A percentile compares a stretch with the other conserved stretches of the same genome.
phyloP scores from a whole-genome alignment of 176 grass and related monocot genomes.

The Zoysia pacifica region DNA sequence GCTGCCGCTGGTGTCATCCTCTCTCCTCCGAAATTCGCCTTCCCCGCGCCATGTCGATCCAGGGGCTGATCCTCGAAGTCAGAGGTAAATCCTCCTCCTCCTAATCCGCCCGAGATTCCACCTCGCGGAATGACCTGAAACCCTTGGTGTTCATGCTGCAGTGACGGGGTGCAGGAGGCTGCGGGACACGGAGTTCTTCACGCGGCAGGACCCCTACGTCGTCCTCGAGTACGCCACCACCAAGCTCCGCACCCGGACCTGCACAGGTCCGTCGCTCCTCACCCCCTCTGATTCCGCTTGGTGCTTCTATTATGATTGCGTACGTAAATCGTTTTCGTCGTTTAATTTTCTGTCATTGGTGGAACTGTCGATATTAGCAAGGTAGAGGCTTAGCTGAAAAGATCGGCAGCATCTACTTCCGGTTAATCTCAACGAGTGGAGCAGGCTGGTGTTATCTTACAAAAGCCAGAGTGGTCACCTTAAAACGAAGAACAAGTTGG shows the following conservation, averaged over 20 bases:
- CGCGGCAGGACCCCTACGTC: conserved; percentile 90
- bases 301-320: background rate
- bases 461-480: background rate
- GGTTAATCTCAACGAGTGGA: background rate
- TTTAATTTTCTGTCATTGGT: background rate
- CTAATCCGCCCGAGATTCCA: background rate
- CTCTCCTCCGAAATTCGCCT: background rate
- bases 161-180: conserved; percentile 78
- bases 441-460: background rate
- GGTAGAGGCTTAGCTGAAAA: background rate
- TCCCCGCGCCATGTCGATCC: conserved; percentile 53
- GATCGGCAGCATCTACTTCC: background rate
- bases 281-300: background rate
- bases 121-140: background rate
- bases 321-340: background rate
- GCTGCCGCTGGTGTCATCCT: no score
- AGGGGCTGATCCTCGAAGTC: conserved; percentile 71
- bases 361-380: background rate
- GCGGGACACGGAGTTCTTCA: conserved; percentile 84
- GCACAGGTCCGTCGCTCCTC: conserved; percentile 52
- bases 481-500: background rate
- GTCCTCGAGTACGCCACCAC: conserved; percentile 72
- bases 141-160: conserved; percentile 6
- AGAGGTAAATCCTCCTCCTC: conserved; percentile 38
- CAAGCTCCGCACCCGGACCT: conserved; percentile 74